Percentiles rank a stretch among this genome's conserved stretches.
Evolutionary conservation across 345 rosid species (phyloP).

Genomic region (Orychophragmus violaceus): DNA sequence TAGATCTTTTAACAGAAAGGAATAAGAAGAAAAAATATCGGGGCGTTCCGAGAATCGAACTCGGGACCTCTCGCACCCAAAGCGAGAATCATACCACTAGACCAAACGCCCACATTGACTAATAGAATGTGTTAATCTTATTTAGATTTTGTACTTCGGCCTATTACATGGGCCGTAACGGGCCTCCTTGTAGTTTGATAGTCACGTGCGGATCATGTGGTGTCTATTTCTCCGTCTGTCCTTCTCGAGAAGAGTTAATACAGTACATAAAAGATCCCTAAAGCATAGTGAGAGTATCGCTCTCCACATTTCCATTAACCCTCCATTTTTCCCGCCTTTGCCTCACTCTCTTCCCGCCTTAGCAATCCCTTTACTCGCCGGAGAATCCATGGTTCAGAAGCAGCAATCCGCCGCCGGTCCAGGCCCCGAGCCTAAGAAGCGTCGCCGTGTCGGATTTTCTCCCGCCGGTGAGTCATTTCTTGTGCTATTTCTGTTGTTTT

Average conservation of each 20-base stretch:
- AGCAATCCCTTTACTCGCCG: slow-evolving; percentile 35
- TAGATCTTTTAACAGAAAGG: not conserved
- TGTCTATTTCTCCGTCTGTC: not conserved
- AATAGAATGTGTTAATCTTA: too few species aligned
- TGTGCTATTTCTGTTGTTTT: slow-evolving; percentile 8
- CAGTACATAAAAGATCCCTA: slow-evolving; percentile 7
- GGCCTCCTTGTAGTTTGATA: not conserved
- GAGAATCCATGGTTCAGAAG: slow-evolving; percentile 48
- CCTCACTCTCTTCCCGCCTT: slow-evolving; percentile 42
- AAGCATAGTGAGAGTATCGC: not conserved
- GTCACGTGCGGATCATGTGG: slow-evolving; percentile 25
- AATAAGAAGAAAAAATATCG: not conserved
- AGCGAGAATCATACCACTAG: slow-evolving; percentile 94
- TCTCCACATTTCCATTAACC: slow-evolving; percentile 17
- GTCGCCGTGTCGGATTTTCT: slow-evolving; percentile 73
- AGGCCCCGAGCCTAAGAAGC: slow-evolving; percentile 62
- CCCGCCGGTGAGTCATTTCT: slow-evolving; percentile 39
- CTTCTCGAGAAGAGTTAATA: not conserved
- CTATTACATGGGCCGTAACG: slow-evolving; percentile 5
- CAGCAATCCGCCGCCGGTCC: slow-evolving; percentile 39
- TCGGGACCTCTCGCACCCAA: slow-evolving; percentile 92
- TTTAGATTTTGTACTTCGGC: too few species aligned
- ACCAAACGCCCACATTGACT: slow-evolving; percentile 52
- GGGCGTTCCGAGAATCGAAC: slow-evolving; percentile 78
- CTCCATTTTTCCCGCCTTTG: slow-evolving; percentile 59